phyloP scores from a whole-genome alignment of 257 asterid species.

The Nicotiana sylvestris region DNA sequence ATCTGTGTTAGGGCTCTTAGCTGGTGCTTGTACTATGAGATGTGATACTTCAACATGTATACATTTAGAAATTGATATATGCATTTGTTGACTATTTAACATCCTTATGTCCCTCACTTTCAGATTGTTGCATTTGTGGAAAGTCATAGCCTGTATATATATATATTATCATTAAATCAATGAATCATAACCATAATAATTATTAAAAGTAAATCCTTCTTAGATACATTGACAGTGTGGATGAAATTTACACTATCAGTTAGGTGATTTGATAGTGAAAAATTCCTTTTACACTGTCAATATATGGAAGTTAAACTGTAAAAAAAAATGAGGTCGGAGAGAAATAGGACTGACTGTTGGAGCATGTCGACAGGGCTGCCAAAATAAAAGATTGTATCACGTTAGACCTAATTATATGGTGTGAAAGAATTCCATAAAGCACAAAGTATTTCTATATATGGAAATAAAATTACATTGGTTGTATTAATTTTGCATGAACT shows the following conservation, averaged over 20 bases:
- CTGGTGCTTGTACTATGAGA: slow-evolving; percentile 55
- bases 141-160: slow-evolving; percentile 60
- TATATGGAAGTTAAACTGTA: not conserved
- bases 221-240: not conserved
- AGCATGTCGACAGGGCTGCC: slow-evolving; percentile 82
- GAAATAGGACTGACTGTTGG: slow-evolving; percentile 70
- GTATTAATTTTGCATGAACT: slow-evolving; percentile 73
- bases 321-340: not conserved
- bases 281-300: not conserved
- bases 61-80: slow-evolving; percentile 55
- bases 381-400: slow-evolving; percentile 18
- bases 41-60: slow-evolving; percentile 37
- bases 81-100: slow-evolving; percentile 63
- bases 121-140: slow-evolving; percentile 68
- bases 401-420: not conserved
- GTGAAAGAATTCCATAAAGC: not conserved
- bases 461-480: slow-evolving; percentile 43
- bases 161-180: not conserved
- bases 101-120: slow-evolving; percentile 46
- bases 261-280: not conserved
- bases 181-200: not conserved
- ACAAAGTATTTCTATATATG: too few relatives aligned
- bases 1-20: slow-evolving; percentile 77
- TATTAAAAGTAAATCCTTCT: not conserved
- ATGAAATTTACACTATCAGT: too few relatives aligned